Evolutionary conservation across 2,329 filamentous ascomycete species (phyloP).

Genomic region (Trichoderma sp.): DNA sequence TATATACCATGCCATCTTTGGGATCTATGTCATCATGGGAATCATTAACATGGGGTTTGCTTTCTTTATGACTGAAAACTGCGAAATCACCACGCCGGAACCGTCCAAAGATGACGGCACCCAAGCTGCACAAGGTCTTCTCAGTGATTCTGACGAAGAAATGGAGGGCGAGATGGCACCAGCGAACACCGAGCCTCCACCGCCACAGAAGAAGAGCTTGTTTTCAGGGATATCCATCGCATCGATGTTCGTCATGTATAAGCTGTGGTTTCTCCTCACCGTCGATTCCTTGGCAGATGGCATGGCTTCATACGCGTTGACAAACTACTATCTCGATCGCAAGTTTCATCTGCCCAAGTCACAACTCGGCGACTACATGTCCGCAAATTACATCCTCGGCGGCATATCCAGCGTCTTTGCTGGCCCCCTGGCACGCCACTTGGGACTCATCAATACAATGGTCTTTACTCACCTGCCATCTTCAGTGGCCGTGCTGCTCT

Average conservation of each 20-base stretch:
- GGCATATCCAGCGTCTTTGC: slow-evolving; percentile 60
- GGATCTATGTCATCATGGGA: slow-evolving; percentile 62
- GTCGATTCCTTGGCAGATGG: slow-evolving; percentile 69
- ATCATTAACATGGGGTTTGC: slow-evolving; percentile 53
- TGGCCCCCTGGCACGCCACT: slow-evolving; percentile 58
- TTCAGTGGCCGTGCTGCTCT: slow-evolving; percentile 62
- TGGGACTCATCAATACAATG: slow-evolving; percentile 68
- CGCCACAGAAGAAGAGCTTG: slow-evolving; percentile 24
- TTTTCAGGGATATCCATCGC: slow-evolving; percentile 60
- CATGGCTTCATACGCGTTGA: slow-evolving; percentile 63
- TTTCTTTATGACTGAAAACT: slow-evolving; percentile 52
- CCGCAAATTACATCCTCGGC: slow-evolving; percentile 57
- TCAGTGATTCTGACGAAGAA: slow-evolving; percentile 36
- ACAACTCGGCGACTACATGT: slow-evolving; percentile 62
- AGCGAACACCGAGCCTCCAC: neutral
- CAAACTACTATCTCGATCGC: slow-evolving; percentile 60
- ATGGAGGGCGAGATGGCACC: slow-evolving; percentile 27
- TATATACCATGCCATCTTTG: slow-evolving; percentile 62
- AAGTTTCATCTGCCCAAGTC: slow-evolving; percentile 62
- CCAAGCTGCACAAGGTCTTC: slow-evolving; percentile 30
- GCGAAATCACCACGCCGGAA: slow-evolving; percentile 47
- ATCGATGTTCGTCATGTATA: slow-evolving; percentile 63
- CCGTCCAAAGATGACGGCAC: neutral
- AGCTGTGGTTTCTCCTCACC: slow-evolving; percentile 66
- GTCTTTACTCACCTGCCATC: slow-evolving; percentile 66